phyloP scores from a whole-genome alignment of 306 rosid genomes.

The Sicyos baderoa region DNA sequence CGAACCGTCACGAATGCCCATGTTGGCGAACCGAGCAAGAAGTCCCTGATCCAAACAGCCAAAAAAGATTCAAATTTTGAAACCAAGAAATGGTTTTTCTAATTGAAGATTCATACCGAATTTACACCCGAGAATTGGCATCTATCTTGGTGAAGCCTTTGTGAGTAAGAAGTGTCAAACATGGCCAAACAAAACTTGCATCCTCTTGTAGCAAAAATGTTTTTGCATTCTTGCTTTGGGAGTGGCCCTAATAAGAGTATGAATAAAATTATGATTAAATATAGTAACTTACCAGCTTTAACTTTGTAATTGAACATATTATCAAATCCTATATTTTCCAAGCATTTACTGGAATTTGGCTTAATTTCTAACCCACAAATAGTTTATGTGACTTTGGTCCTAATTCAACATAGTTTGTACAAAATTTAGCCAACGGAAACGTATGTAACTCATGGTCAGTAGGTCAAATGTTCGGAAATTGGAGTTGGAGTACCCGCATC shows the following conservation, averaged over 20 bases:
- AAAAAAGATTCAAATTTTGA: background rate
- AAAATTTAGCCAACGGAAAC: too few species aligned
- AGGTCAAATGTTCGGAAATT: too few species aligned
- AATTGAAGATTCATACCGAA: conserved; percentile 34
- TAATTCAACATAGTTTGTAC: too few species aligned
- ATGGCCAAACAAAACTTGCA: conserved; percentile 82
- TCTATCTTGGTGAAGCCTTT: conserved; percentile 66
- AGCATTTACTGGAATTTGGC: background rate
- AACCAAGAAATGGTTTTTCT: background rate
- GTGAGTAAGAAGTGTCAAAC: conserved; percentile 65
- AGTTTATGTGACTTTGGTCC: too few species aligned
- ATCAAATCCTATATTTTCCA: too few species aligned
- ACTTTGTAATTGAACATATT: too few species aligned
- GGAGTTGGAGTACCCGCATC: too few species aligned
- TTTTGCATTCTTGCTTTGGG: conserved; percentile 87
- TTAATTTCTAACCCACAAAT: too few species aligned
- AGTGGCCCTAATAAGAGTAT: conserved; percentile 49
- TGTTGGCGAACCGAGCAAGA: conserved; percentile 50
- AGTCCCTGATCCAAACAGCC: conserved; percentile 37
- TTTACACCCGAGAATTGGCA: conserved; percentile 53
- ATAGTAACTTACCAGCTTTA: background rate
- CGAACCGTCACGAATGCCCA: conserved; percentile 68
- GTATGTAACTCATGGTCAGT: too few species aligned
- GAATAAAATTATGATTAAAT: background rate
- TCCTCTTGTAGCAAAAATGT: conserved; percentile 56